phyloP scores from a whole-genome alignment of 2,329 filamentous ascomycete genomes.

The Calonectria pauciramosa region DNA sequence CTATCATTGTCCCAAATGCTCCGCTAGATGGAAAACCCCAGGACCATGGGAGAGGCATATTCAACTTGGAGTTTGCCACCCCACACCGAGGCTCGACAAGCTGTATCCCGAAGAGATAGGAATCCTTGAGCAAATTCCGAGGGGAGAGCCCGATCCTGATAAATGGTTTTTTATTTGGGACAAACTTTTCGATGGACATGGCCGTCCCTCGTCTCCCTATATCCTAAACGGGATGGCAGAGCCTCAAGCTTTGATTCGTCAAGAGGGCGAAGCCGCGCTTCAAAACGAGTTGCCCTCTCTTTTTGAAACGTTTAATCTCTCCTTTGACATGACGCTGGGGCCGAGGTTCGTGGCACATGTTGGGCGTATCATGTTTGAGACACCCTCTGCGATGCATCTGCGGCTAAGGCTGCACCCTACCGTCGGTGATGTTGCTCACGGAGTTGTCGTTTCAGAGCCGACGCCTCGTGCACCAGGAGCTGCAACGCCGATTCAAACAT shows the following conservation, averaged over 20 bases:
- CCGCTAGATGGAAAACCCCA: neutral
- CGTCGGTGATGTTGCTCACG: neutral
- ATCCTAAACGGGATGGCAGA: neutral
- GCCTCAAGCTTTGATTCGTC: neutral
- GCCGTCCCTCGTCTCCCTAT: neutral
- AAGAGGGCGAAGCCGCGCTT: neutral
- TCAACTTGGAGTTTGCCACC: neutral
- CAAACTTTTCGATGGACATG: neutral
- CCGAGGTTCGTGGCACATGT: neutral
- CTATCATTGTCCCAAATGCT: neutral
- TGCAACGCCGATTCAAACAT: fast-evolving
- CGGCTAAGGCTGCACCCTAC: neutral
- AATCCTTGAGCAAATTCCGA: neutral
- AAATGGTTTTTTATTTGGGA: neutral
- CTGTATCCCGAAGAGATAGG: neutral
- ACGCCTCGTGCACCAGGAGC: neutral
- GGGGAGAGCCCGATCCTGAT: neutral
- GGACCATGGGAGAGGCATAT: neutral
- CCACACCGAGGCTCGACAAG: neutral
- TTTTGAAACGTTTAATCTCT: neutral
- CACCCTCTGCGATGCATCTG: neutral
- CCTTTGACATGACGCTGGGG: neutral
- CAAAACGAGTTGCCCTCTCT: neutral
- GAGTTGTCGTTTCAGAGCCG: neutral
- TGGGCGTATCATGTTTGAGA: neutral